Percentiles rank a stretch among this genome's conserved stretches.
phyloP scores from a whole-genome alignment of 1,139 yeast genomes.

The Candida sp. region DNA sequence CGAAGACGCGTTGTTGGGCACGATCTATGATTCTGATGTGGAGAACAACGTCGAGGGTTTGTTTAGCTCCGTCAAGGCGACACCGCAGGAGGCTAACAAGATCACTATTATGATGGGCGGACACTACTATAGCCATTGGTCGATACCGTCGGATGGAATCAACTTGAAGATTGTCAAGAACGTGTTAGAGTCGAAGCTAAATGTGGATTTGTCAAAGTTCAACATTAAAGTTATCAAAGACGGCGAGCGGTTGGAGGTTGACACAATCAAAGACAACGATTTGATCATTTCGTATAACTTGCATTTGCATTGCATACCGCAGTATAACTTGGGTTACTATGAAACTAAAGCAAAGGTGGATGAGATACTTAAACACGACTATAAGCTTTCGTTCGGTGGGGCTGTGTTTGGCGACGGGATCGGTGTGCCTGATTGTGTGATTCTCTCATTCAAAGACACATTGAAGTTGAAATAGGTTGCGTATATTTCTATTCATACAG shows the following conservation, averaged over 20 bases:
- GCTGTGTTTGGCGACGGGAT: slow-evolving; percentile 83
- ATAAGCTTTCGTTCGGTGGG: slow-evolving; percentile 69
- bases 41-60: slow-evolving; percentile 48
- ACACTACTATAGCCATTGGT: slow-evolving; percentile 46
- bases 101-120: slow-evolving; percentile 95
- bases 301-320: slow-evolving; percentile 75
- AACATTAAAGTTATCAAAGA: slow-evolving; percentile 33
- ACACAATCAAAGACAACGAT: slow-evolving; percentile 32
- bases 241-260: slow-evolving; percentile 23
- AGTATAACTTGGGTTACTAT: slow-evolving; percentile 75
- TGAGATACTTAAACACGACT: slow-evolving; percentile 30
- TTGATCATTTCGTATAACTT: slow-evolving; percentile 36
- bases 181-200: slow-evolving; percentile 54
- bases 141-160: slow-evolving; percentile 49
- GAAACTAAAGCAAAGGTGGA: slow-evolving; percentile 42
- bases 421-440: slow-evolving; percentile 89
- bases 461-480: slow-evolving; percentile 15
- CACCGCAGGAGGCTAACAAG: slow-evolving; percentile 47
- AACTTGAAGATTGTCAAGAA: slow-evolving; percentile 48
- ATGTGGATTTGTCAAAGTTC: slow-evolving; percentile 42
- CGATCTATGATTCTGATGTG: slow-evolving; percentile 88
- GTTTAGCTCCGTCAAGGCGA: slow-evolving; percentile 9
- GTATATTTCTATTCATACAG: slow-evolving; percentile 10
- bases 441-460: slow-evolving; percentile 66
- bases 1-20: slow-evolving; percentile 74